Evolutionary conservation across 1,284 basidiomycete species (phyloP), one percentile per base, ranked within the genome.

Genomic region (Heterobasidion irregulare): DNA sequence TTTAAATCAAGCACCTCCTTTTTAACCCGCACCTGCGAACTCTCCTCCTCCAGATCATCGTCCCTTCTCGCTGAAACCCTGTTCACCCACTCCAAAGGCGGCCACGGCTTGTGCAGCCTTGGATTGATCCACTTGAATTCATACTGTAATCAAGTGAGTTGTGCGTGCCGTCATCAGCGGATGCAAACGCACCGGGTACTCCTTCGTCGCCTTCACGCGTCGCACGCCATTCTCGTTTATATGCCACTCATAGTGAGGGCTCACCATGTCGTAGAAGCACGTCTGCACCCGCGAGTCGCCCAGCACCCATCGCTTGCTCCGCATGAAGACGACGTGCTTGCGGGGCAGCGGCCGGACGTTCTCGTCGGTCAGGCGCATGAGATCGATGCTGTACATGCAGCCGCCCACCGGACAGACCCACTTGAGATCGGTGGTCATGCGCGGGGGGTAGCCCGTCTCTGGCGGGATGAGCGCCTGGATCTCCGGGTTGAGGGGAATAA

Each of bases 371-470:
- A 60, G 58, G 34, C 57, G 35, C 19, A 63, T 58, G 6, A 70
- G 47, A 50, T 66, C 55, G 41, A 68, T 61, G 12, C 26, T 8
- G 56, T 65, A 64, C 18, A 38, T 16, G 54, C 67, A 69, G n/a
- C 34, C 45, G 34, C 53, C 46, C 18, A 48, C 47, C 2, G 47
- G 47, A 19, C 47, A 48, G 7, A 19, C 47, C 47, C 47, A 48
- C 19, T 48, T 33, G 19, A 16, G 6, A 48, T 48, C 16, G 18
- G n/a, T 19, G 15, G 47, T 15, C 26, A 48, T 19, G 16, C 26
- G 47, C 26, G 47, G 47, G 2, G 47, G 16, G 8, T 9, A 32
- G 47, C n/a, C n/a, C 6, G 26, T 26, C 13, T 48, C 19, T 19
- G n/a, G 47, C 2, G 47, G 47, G 33, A 48, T 48, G 26, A 32